Percentiles rank a stretch among this genome's conserved stretches.
These are phyloP conservation scores for Hyaloscypha variabilis DNA, from an alignment of 495 filamentous ascomycete species.

Conservation along the genomic window DNA sequence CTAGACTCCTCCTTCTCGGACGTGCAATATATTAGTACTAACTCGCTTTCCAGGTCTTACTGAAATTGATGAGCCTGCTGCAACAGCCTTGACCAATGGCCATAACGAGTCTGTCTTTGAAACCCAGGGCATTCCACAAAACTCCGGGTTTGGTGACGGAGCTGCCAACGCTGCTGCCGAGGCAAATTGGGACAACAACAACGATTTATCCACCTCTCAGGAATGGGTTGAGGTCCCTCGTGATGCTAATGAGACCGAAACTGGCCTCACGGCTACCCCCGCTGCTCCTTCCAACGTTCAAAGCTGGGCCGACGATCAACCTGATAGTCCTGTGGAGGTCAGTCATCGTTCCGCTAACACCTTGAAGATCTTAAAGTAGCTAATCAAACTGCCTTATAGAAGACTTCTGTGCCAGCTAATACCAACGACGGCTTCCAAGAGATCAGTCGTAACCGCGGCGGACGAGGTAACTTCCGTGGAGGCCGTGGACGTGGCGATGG, in stretches of 20 bases:
- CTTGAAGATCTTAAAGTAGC: not conserved
- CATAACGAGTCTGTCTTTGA: conserved; percentile 42
- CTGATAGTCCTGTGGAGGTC: conserved; percentile 43
- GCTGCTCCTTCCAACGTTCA: conserved; percentile 55
- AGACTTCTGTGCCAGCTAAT: conserved; percentile 37
- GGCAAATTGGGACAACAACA: conserved; percentile 66
- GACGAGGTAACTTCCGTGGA: conserved; percentile 41
- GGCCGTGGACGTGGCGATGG: conserved; percentile 58
- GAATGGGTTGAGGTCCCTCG: conserved; percentile 80
- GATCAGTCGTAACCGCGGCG: conserved; percentile 58
- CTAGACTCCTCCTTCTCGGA: not conserved
- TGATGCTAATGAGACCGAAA: conserved; percentile 73
- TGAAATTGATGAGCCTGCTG: conserved; percentile 60
- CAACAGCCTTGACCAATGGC: conserved; percentile 50
- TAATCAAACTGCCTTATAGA: conserved; percentile 4
- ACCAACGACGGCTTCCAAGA: conserved; percentile 70
- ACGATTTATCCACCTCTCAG: conserved; percentile 58
- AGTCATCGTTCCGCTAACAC: conserved; percentile 17
- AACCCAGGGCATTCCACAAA: conserved; percentile 41
- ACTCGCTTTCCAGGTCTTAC: conserved; percentile 46
- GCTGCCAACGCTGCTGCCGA: conserved; percentile 72
- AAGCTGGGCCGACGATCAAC: conserved; percentile 72
- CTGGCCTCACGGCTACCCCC: conserved; percentile 59
- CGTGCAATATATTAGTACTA: not conserved
- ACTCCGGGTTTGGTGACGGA: conserved; percentile 59